Evolutionary conservation across 148 eudicot species (phyloP).

Genomic region (Nepenthes gracilis): DNA sequence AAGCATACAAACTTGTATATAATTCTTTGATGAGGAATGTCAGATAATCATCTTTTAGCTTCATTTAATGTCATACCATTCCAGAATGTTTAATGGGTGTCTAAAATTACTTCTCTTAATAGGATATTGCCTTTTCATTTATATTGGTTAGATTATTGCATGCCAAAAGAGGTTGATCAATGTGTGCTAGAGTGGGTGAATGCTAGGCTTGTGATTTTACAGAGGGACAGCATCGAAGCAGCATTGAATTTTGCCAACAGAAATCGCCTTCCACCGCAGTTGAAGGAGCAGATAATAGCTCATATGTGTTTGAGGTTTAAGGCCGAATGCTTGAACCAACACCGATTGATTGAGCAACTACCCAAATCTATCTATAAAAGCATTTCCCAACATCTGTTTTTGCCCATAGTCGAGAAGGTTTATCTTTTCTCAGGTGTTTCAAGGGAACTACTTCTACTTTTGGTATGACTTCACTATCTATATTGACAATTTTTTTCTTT

Average conservation of each 20-base stretch:
- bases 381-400: slow-evolving; percentile 62
- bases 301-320: slow-evolving; percentile 75
- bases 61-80: no score
- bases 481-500: no score
- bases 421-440: slow-evolving; percentile 72
- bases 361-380: slow-evolving; percentile 80
- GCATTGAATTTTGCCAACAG: slow-evolving; percentile 73
- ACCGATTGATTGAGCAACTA: slow-evolving; percentile 62
- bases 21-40: no score
- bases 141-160: neutral
- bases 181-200: slow-evolving; percentile 3
- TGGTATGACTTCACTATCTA: slow-evolving; percentile 30
- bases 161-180: neutral
- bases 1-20: slow-evolving; percentile 18
- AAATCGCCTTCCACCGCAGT: slow-evolving; percentile 53
- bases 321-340: slow-evolving; percentile 83
- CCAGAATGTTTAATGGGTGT: no score
- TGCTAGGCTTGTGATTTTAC: slow-evolving; percentile 1
- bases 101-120: no score
- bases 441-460: slow-evolving; percentile 69
- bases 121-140: neutral
- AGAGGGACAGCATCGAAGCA: slow-evolving; percentile 79
- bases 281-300: slow-evolving; percentile 83
- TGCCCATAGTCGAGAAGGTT: slow-evolving; percentile 52
- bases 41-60: no score